Base-by-base conservation (phyloP, 2,329 filamentous ascomycete species). In the Emergomyces africanus region DNA sequence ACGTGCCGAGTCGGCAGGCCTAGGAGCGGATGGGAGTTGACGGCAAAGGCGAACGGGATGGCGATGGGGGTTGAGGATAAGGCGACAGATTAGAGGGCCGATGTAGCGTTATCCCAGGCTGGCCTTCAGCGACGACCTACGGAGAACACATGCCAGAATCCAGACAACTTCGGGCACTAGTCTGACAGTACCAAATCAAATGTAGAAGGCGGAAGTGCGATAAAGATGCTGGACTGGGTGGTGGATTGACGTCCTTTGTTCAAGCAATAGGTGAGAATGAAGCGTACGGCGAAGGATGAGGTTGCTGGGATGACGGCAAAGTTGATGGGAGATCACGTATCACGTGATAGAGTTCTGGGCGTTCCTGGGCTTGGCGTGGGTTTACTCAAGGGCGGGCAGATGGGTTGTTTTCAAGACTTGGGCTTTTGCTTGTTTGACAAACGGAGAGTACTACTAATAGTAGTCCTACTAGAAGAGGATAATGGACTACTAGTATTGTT, bases 231-330 rank as follows among this genome's bases (percentile, higher is more conserved):
- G 44, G 30, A 46, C 42, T 57, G 53, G 60, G 35, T 59, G 57
- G 37, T 56, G 53, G 53, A 49, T 55, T 44, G 57, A 56, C 35
- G 50, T 30, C 53, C 57, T 59, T 61, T 59, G 60, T 57, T 54
- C 54, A 51, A 15, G 23, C 30, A 54, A 28, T 57, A 56, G 54
- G 57, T 42, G 54, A 58, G 39, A 28, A 25, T 20, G 51, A 55
- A 30, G 25, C 15, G 35, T 28, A 50, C 35, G 35, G 51, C 51
- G 23, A 54, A 54, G 51, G 51, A 41, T 33, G 33, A 54, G 30
- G 30, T 20, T 42, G 41, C 41, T 42, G 18, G 55, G 55, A 60
- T 60, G 59, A 60, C 59, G 59, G 54, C 54, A 33, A 44, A 44
- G 23, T 6, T 30, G 3, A 30, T 49, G 6, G 44, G 18, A 39